These are phyloP conservation scores for Favolaschia claudopus DNA, from an alignment of 768 basidiomycete genomes.

Conservation along the genomic window DNA sequence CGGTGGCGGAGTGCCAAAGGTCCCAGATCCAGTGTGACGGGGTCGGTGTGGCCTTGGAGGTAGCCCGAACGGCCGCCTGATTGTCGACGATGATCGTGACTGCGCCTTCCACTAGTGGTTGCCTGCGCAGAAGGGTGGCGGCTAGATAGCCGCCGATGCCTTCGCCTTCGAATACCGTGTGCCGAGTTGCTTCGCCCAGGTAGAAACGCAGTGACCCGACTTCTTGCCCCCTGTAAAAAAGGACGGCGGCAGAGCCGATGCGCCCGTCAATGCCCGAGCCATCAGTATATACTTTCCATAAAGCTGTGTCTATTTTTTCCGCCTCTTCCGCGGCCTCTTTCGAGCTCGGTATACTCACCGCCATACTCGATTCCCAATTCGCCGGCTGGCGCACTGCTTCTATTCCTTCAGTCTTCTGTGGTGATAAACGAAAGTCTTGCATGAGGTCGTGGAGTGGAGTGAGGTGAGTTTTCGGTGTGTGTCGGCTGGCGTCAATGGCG, in stretches of 20 bases:
- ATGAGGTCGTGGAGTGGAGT: neutral
- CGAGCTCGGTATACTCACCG: neutral
- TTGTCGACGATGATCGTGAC: slow-evolving; percentile 30
- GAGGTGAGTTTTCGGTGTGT: neutral
- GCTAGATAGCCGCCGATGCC: slow-evolving; percentile 26
- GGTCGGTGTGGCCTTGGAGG: neutral
- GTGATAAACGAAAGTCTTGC: neutral
- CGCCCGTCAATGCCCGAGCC: slow-evolving; percentile 20
- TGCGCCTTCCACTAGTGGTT: neutral
- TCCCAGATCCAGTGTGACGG: slow-evolving; percentile 17
- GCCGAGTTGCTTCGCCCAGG: slow-evolving; percentile 14
- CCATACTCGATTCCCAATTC: slow-evolving; percentile 4
- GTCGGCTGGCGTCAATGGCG: neutral
- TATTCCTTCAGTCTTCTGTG: neutral
- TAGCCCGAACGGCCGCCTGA: slow-evolving; percentile 24
- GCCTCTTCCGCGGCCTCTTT: slow-evolving; percentile 5
- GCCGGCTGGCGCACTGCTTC: neutral
- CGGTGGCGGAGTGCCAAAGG: neutral
- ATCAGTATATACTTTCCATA: slow-evolving; percentile 23
- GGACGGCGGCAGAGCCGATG: slow-evolving; percentile 25
- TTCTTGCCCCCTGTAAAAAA: neutral
- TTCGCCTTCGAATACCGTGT: slow-evolving; percentile 37
- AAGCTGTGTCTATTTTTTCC: neutral
- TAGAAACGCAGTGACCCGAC: neutral
- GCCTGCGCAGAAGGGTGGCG: slow-evolving; percentile 11